phyloP scores from a whole-genome alignment of 2,329 filamentous ascomycete genomes.

The Phialocephala sp. region DNA sequence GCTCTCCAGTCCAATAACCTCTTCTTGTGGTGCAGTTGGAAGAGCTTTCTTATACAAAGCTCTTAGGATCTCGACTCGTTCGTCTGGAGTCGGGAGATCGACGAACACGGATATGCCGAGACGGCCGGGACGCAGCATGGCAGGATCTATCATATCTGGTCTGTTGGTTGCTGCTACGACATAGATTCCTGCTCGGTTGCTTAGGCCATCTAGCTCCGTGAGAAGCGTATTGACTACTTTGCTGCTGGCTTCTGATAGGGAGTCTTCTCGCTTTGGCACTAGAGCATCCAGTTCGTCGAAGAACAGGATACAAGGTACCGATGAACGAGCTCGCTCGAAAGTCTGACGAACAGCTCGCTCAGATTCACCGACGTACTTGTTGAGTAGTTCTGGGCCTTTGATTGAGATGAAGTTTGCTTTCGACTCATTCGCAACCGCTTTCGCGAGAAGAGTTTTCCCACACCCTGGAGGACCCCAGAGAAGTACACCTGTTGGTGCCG shows the following conservation, averaged over 20 bases:
- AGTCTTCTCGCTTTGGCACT: constrained; percentile 81
- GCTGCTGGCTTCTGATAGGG: constrained; percentile 79
- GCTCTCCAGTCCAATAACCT: constrained; percentile 59
- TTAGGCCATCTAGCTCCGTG: constrained; percentile 89
- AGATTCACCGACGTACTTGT: constrained; percentile 97
- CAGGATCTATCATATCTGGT: constrained; percentile 94
- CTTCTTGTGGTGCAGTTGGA: constrained; percentile 56
- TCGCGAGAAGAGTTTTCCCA: constrained; percentile 94
- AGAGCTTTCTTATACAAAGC: constrained; percentile 65
- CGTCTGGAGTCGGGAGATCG: constrained; percentile 77
- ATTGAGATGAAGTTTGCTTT: constrained; percentile 98
- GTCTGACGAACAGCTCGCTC: constrained; percentile 92
- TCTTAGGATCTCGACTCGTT: constrained; percentile 84
- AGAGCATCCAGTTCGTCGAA: constrained; percentile 97
- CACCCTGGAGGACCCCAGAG: constrained; percentile 97
- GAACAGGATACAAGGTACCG: constrained; percentile 92
- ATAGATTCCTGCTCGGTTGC: constrained; percentile 82
- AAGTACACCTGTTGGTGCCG: constrained; percentile 82
- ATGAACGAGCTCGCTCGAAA: constrained; percentile 85
- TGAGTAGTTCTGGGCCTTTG: constrained; percentile 93
- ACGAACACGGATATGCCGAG: constrained; percentile 90
- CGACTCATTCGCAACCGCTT: constrained; percentile 93
- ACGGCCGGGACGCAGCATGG: constrained; percentile 90
- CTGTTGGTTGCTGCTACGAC: constrained; percentile 95
- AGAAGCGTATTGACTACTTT: constrained; percentile 94